Evolutionary conservation across 768 basidiomycete genomes (phyloP), one percentile per base, ranked within the genome.

Genomic region (Hypholoma fasciculare): DNA sequence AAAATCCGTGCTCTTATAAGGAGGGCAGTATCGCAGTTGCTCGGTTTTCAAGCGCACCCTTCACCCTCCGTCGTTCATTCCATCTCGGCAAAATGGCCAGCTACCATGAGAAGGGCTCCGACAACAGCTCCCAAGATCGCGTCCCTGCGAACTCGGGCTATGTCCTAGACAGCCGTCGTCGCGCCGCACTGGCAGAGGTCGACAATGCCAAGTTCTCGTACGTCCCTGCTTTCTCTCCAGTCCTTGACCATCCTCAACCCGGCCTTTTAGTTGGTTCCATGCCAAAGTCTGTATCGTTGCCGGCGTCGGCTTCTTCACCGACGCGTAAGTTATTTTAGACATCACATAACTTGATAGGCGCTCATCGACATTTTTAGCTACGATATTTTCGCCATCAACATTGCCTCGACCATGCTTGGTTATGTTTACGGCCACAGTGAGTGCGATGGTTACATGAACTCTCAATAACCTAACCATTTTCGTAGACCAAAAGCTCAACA

Each of bases 271-370:
- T 7, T 90, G 88, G 86, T 94, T 94, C 77, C 94, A 95, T 65
- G 85, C 88, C 56, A 94, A 92, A 71, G 81, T 87, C 60, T 85
- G 83, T 64, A 62, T 84, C 56, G 82, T 83, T 39, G 76, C 91
- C 2, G 92, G 94, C 64, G 89, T 89, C 9, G 94, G 94, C 26
- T 95, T 96, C 81, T 96, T 94, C 79, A 94, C 94, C 49, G 93
- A 92, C 74, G 86, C 88, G 83, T 86, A 63, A 64, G 82, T 72
- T 20, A 55, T 47, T 27, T 39, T 78, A 81, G 30, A 34, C 30
- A 34, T 34, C 2, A 62, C 57, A 77, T 68, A 26, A 54, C 52
- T 5, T 14, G 34, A 34, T 20, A 27, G 30, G 7, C 37, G 52
- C 26, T 16, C 43, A 30, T 44, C 40, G 17, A 34, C 19, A 37